These are phyloP conservation scores for Myxozyma neotropica DNA, from an alignment of 805 yeast genomes.

Conservation along the genomic window DNA sequence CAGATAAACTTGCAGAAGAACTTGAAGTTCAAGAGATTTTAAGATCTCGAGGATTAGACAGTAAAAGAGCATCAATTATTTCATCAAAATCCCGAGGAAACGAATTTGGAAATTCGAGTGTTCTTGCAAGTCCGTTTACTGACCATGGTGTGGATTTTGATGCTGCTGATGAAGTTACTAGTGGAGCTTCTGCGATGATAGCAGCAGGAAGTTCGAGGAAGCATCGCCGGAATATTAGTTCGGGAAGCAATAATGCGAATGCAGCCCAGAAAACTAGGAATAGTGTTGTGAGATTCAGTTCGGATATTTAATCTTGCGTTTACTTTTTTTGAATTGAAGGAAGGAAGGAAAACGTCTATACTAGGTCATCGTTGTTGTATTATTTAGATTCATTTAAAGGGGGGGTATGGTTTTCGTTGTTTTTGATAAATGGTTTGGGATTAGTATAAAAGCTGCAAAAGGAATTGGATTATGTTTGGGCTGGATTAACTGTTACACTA, in stretches of 20 bases:
- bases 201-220: neutral
- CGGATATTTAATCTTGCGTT: no score
- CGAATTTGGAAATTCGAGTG: neutral
- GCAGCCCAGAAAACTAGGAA: neutral
- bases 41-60: conserved; percentile 7
- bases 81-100: neutral
- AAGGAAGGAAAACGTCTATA: no score
- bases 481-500: no score
- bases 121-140: neutral
- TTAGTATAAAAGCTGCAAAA: no score
- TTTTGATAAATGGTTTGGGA: neutral
- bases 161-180: no score
- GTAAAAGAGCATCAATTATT: neutral
- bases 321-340: no score
- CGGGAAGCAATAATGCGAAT: neutral
- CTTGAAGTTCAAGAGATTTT: conserved; percentile 14
- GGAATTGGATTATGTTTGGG: no score
- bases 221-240: conserved; percentile 4
- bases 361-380: no score
- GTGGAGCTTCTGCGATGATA: no score
- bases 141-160: neutral
- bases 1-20: conserved; percentile 5
- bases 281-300: conserved; percentile 8
- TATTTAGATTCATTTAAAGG: no score
- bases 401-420: no score